Evolutionary conservation across 352 stramenopile species (phyloP).

Genomic region (Phytophthora capsici): DNA sequence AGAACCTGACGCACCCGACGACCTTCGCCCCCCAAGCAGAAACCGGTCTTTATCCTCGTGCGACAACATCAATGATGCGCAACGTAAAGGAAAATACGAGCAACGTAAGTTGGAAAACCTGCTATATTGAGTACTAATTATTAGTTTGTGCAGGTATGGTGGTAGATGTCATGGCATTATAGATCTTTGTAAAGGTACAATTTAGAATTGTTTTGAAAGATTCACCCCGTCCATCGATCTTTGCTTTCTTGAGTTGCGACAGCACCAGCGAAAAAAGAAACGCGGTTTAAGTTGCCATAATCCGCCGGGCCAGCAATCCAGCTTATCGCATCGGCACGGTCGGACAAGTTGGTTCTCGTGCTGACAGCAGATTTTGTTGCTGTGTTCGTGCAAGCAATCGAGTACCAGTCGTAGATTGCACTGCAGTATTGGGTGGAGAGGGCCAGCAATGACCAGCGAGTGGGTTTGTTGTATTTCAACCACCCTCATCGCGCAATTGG

Average conservation of each 20-base stretch:
- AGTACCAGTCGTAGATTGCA: background rate
- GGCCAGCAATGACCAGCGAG: slow-evolving; percentile 6
- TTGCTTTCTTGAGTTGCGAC: slow-evolving; percentile 1
- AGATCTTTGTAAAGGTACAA: background rate
- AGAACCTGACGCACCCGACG: slow-evolving; percentile 9
- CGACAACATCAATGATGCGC: background rate
- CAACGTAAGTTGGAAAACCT: background rate
- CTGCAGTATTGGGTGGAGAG: slow-evolving; percentile 8
- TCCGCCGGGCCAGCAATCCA: background rate
- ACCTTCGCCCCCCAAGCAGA: slow-evolving; percentile 17
- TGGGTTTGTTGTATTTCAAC: slow-evolving; percentile 2
- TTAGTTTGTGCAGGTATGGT: background rate
- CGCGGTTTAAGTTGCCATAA: slow-evolving; percentile 18
- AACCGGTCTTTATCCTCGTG: slow-evolving; percentile 1
- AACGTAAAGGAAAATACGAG: background rate
- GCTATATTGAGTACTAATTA: background rate
- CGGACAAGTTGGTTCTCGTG: slow-evolving; percentile 16
- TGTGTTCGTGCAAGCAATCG: background rate
- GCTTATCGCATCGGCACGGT: background rate
- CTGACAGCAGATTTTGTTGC: slow-evolving; percentile 3
- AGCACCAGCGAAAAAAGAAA: slow-evolving; percentile 22
- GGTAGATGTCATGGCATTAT: background rate
- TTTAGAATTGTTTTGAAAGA: background rate
- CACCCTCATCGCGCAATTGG: slow-evolving; percentile 23
- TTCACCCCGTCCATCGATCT: slow-evolving; percentile 4